These are phyloP conservation scores for Apophysomyces sp. DNA, from an alignment of 371 early-diverging fungal species.

Conservation along the genomic window DNA sequence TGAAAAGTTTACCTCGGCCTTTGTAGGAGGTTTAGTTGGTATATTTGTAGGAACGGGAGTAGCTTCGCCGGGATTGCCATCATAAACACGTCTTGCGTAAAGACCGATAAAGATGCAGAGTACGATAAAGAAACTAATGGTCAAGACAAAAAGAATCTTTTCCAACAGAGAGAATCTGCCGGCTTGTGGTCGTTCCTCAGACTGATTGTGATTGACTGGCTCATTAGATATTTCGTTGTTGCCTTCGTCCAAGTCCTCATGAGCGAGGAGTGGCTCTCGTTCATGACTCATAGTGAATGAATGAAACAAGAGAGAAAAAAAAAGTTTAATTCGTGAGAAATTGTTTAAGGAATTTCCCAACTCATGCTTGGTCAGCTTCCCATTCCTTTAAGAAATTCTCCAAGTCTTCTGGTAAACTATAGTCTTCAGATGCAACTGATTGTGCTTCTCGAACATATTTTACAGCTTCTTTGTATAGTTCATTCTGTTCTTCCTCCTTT, in stretches of 20 bases:
- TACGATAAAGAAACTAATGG: slow-evolving; percentile 29
- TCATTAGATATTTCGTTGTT: neutral
- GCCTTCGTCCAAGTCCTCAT: slow-evolving; percentile 6
- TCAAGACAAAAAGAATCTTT: slow-evolving; percentile 29
- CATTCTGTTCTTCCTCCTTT: slow-evolving; percentile 36
- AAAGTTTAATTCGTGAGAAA: no score
- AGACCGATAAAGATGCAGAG: slow-evolving; percentile 39
- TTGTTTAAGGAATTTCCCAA: neutral
- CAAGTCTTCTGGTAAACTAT: slow-evolving; percentile 42
- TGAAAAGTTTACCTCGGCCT: neutral
- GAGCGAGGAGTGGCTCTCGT: slow-evolving; percentile 27
- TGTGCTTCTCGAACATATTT: slow-evolving; percentile 31
- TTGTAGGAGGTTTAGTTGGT: slow-evolving; percentile 3
- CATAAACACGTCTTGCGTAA: slow-evolving; percentile 34
- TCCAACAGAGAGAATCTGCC: slow-evolving; percentile 39
- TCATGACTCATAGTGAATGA: slow-evolving; percentile 22
- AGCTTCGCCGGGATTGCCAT: slow-evolving; percentile 12
- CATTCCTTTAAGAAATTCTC: slow-evolving; percentile 43
- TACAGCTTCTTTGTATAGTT: slow-evolving; percentile 32
- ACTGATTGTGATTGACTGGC: neutral
- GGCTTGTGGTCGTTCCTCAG: slow-evolving; percentile 1
- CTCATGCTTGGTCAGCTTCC: slow-evolving; percentile 12
- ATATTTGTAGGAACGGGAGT: slow-evolving; percentile 1
- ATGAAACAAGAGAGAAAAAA: neutral
- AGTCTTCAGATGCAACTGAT: slow-evolving; percentile 25